Evolutionary conservation across 2,329 filamentous ascomycete genomes (phyloP), one percentile per base, ranked within the genome.

Genomic region (Pyrenochaeta sp.): DNA sequence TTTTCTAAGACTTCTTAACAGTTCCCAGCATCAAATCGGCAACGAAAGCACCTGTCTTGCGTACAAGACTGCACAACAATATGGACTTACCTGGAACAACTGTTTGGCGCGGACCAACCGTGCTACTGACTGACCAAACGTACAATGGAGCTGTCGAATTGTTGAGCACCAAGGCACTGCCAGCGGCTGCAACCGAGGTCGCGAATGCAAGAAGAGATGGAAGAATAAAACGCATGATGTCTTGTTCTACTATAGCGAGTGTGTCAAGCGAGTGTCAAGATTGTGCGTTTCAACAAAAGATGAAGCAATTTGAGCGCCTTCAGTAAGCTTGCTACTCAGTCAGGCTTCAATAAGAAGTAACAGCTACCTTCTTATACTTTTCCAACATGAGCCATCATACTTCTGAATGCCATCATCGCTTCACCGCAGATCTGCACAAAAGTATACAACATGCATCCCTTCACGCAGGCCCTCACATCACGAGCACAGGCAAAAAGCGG

Each of bases 91-190:
- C 67, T 45, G 64, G 50, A 27, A 35, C 49, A 33, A 64, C 46
- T 10, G 45, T 60, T 23, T 58, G 39, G 9, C 55, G 53, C 7
- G 57, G 35, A 9, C 66, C 55, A 27, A 68, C 51, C 2, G 56
- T 39, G 33, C 54, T 50, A 3, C 61, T 65, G 30, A 69, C 65
- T 3, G 66, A 66, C 65, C 65, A 69, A 10, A 67, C 43, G 39
- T 71, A 69, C 35, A 70, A 52, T 9, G 57, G 45, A 3, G 45
- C 42, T n/a, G 47, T 43, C 12, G 59, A 66, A 14, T 61, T 63
- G 51, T 69, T 71, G 20, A 59, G 39, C 4, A 72, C 60, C n/a
- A 68, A 44, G 10, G 68, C 66, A 44, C 60, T 61, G 9, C 68
- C 66, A 5, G 57, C 46, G n/a, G 68, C 68, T 17, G 56, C 43